Conservation (phyloP, 257 asterid genomes). For the Plantago major region DNA sequence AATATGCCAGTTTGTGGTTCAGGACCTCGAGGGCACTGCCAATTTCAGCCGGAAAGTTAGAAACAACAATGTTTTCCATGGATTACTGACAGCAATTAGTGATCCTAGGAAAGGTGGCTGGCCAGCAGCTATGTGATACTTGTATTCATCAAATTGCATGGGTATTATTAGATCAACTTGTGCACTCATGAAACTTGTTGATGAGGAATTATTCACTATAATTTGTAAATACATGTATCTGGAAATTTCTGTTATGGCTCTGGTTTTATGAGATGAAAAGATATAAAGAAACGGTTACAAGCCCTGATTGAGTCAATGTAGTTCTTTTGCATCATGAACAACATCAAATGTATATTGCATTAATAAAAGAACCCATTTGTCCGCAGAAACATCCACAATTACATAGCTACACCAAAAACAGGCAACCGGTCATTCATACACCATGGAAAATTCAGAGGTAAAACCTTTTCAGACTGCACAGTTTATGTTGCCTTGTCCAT, state of each 20-base stretch:
- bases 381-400: slow-evolving; percentile 2
- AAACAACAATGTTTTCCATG: neutral
- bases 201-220: neutral
- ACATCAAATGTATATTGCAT: neutral
- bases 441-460: neutral
- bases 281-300: neutral
- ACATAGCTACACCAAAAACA: neutral
- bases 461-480: neutral
- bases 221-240: neutral
- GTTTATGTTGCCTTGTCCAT: slow-evolving; percentile 72
- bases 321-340: neutral
- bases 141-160: no score
- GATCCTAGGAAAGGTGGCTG: slow-evolving; percentile 90
- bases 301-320: neutral
- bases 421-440: neutral
- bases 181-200: neutral
- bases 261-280: neutral
- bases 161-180: neutral
- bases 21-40: slow-evolving; percentile 25
- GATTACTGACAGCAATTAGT: slow-evolving; percentile 33
- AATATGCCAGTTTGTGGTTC: slow-evolving; percentile 76
- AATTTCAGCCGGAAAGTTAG: slow-evolving; percentile 29
- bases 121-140: neutral
- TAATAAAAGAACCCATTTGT: neutral
- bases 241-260: neutral